A percentile compares a stretch with the other conserved stretches of the same genome.
Conservation (phyloP, 2,329 filamentous ascomycete genomes). For the Penicillium sp. region DNA sequence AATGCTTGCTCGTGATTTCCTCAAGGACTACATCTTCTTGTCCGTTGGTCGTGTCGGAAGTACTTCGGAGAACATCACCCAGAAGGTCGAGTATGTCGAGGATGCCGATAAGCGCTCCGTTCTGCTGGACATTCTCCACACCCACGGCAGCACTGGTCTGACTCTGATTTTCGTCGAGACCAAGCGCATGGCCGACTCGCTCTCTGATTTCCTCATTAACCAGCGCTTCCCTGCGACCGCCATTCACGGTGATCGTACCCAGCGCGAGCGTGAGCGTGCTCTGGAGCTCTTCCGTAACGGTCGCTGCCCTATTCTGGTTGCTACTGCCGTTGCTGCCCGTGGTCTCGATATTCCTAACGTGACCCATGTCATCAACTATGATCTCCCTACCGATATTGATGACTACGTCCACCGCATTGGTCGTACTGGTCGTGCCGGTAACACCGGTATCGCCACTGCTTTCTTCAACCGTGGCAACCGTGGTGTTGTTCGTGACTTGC, state of each 20-base stretch:
- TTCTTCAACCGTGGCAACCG: constrained; percentile 99
- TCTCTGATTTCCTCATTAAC: constrained; percentile 98
- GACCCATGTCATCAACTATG: constrained; percentile 97
- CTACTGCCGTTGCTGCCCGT: constrained; percentile 90
- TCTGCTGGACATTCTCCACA: constrained; percentile 94
- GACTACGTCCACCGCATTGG: constrained; percentile 99
- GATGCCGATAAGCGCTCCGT: constrained; percentile 97
- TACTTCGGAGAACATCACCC: constrained; percentile 99
- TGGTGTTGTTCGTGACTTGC: constrained; percentile 91
- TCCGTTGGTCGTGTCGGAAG: constrained; percentile 98
- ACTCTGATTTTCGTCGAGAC: constrained; percentile 99
- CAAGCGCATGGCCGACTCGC: constrained; percentile 97
- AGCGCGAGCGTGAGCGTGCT: constrained; percentile 97
- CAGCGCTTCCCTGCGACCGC: constrained; percentile 97
- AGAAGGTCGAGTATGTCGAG: constrained; percentile 97
- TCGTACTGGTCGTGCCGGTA: constrained; percentile 99
- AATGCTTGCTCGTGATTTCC: constrained; percentile 97
- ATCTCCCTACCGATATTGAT: constrained; percentile 97
- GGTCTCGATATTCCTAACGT: constrained; percentile 95
- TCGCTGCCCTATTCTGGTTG: constrained; percentile 93
- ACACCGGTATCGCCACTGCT: constrained; percentile 95
- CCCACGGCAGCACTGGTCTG: constrained; percentile 74
- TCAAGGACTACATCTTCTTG: constrained; percentile 99
- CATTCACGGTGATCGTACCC: constrained; percentile 97
- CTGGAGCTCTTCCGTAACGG: constrained; percentile 96